A percentile compares a stretch with the other conserved stretches of the same genome.
These are phyloP conservation scores for Dissophora ornata DNA, from an alignment of 192 early-diverging fungal species.

Conservation along the genomic window DNA sequence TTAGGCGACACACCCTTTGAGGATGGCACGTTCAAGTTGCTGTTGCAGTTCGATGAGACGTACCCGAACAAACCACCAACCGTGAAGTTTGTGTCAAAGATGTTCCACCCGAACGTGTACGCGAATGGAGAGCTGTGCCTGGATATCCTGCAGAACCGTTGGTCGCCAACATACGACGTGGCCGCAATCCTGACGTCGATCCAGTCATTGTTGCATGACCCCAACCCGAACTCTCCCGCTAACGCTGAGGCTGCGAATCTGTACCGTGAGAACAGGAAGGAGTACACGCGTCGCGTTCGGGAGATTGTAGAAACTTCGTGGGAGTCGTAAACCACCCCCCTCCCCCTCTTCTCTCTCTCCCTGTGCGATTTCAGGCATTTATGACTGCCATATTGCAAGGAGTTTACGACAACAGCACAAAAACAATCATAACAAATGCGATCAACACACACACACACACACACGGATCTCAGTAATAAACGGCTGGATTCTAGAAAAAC, in stretches of 20 bases:
- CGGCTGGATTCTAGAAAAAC: no score
- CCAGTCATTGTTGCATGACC: conserved; percentile 96
- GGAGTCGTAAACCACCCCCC: conserved; percentile 75
- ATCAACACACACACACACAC: no score
- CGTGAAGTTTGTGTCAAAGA: conserved; percentile 92
- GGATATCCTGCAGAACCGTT: conserved; percentile 98
- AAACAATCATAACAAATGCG: no score
- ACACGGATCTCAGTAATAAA: no score
- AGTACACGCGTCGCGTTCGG: conserved; percentile 89
- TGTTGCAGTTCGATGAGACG: conserved; percentile 94
- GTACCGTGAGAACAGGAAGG: conserved; percentile 93
- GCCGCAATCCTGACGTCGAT: conserved; percentile 94
- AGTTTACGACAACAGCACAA: no score
- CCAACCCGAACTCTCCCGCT: conserved; percentile 96
- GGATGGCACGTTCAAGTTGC: conserved; percentile 96
- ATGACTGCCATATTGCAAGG: no score
- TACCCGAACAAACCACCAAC: conserved; percentile 98
- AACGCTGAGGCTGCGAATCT: conserved; percentile 96
- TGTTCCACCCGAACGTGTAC: conserved; percentile 99
- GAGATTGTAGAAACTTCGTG: conserved; percentile 94
- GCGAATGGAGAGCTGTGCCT: conserved; percentile 97
- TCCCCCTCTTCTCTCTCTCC: no score
- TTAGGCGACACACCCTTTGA: conserved; percentile 98
- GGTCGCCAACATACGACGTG: conserved; percentile 97
- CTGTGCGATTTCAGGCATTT: no score